Conservation (phyloP, 2,329 filamentous ascomycete species). For the Xylaria digitata region DNA sequence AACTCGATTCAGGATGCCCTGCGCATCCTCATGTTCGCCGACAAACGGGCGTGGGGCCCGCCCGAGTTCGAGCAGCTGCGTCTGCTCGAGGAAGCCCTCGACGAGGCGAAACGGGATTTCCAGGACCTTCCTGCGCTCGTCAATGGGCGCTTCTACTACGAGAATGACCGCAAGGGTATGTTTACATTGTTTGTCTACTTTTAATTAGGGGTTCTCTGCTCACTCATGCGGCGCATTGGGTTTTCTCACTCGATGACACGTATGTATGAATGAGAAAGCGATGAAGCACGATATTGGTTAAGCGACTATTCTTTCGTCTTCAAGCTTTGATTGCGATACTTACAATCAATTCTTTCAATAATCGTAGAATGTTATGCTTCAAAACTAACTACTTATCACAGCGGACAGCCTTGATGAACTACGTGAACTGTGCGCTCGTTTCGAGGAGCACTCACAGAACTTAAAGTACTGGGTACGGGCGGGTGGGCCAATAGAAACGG, state of each 20-base stretch:
- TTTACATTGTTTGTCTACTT: constrained; percentile 32
- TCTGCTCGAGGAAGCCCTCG: constrained; percentile 65
- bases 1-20: constrained; percentile 64
- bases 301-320: constrained; percentile 8
- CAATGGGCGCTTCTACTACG: constrained; percentile 67
- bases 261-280: neutral
- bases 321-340: neutral
- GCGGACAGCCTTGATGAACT: constrained; percentile 66
- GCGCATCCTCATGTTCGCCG: constrained; percentile 66
- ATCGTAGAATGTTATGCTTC: neutral
- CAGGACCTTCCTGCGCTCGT: constrained; percentile 67
- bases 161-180: constrained; percentile 66
- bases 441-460: constrained; percentile 60
- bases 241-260: constrained; percentile 5
- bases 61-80: constrained; percentile 70
- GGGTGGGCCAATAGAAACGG: constrained; percentile 66
- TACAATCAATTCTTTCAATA: neutral
- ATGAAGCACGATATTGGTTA: constrained; percentile 15
- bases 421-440: constrained; percentile 57
- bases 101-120: constrained; percentile 70
- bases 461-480: constrained; percentile 66
- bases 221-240: neutral
- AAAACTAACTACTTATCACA: constrained; percentile 45
- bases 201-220: neutral
- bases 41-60: constrained; percentile 68